Conservation (phyloP, 1,284 basidiomycete genomes). For the Marasmius fiardii region DNA sequence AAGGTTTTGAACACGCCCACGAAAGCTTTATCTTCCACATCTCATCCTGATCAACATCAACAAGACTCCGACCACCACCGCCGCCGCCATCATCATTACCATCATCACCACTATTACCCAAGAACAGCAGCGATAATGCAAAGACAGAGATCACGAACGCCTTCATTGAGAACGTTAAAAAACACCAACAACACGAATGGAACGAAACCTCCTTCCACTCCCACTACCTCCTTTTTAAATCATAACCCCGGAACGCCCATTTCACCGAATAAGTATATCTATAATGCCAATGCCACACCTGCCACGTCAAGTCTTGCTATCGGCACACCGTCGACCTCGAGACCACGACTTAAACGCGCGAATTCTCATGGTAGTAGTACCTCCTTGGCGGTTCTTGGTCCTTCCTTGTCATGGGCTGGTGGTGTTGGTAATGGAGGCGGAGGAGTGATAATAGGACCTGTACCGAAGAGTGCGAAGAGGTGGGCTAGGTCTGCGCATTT, state of each 20-base stretch:
- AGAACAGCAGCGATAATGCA: neutral
- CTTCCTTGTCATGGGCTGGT: slow-evolving; percentile 6
- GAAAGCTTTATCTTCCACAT: no score
- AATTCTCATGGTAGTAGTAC: slow-evolving; percentile 40
- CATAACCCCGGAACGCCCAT: no score
- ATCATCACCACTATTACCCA: neutral
- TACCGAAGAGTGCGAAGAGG: slow-evolving; percentile 47
- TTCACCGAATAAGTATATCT: no score
- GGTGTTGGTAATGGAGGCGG: no score
- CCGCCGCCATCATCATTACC: neutral
- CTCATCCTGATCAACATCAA: no score
- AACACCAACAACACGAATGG: slow-evolving; percentile 14
- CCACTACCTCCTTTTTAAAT: slow-evolving; percentile 9
- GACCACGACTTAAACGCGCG: slow-evolving; percentile 39
- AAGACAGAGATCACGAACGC: neutral
- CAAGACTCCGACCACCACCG: no score
- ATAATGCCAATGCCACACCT: no score
- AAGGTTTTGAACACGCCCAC: no score
- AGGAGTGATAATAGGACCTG: no score
- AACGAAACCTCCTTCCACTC: neutral
- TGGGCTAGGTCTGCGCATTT: slow-evolving; percentile 72
- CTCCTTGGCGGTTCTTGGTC: neutral
- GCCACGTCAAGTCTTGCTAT: no score
- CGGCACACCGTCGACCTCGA: slow-evolving; percentile 21
- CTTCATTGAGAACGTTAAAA: slow-evolving; percentile 8